These are phyloP conservation scores for Lactifluus subvellereus DNA, from an alignment of 768 basidiomycete genomes.

Conservation along the genomic window DNA sequence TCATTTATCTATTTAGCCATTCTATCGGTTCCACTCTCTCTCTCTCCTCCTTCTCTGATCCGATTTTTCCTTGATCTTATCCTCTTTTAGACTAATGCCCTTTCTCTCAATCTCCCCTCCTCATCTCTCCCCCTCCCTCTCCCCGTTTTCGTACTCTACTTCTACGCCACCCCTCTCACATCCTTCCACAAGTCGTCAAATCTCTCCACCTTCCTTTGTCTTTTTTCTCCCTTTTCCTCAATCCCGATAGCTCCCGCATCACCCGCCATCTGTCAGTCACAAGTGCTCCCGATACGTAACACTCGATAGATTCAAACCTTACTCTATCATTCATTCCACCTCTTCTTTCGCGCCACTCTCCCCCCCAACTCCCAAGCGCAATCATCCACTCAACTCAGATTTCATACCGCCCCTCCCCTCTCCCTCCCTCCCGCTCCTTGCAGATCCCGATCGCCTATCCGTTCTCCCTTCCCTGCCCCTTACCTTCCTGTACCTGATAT, in stretches of 20 bases:
- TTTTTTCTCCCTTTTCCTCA: not conserved
- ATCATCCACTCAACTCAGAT: not conserved
- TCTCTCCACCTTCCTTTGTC: not conserved
- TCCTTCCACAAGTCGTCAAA: not conserved
- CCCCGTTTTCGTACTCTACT: not conserved
- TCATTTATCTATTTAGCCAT: slow-evolving; percentile 3
- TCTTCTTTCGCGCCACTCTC: not conserved
- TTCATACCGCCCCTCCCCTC: not conserved
- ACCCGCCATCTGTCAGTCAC: slow-evolving; percentile 8
- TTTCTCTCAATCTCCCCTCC: not conserved
- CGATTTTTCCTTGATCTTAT: slow-evolving; percentile 22
- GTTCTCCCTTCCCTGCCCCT: not conserved
- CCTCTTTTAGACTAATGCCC: slow-evolving; percentile 19
- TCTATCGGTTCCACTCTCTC: not conserved
- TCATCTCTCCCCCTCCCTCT: not conserved
- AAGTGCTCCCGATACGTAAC: not conserved
- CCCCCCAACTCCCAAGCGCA: not conserved
- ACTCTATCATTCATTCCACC: not conserved
- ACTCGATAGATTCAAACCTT: not conserved
- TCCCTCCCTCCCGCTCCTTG: not conserved
- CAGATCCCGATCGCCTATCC: slow-evolving; percentile 1
- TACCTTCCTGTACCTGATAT: slow-evolving; percentile 8
- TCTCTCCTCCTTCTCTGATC: not conserved
- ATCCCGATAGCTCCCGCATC: not conserved
- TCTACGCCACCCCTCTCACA: not conserved